Evolutionary conservation across 257 asterid genomes (phyloP), one percentile per base, ranked within the genome.

Genomic region (Solanum pimpinellifolium): DNA sequence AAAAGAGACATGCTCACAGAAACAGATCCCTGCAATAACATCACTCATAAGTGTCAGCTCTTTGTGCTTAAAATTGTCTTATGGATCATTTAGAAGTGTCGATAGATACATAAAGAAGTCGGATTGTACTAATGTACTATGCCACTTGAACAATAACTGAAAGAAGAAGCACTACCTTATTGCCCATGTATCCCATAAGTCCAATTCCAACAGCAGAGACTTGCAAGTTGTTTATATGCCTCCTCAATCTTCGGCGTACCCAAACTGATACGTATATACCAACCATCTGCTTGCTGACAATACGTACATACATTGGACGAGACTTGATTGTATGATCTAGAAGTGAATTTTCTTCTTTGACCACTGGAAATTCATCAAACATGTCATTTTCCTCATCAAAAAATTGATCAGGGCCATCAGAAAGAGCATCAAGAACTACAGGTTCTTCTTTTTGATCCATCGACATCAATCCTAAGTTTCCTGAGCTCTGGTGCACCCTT

Each of bases 181-280:
- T 96, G 16, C 99, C 99, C 96, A 96, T 92, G 92, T 96, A 96
- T 41, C 99, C 98, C 99, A 96, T 96, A 35, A 96, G 95, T 87
- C 99, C 99, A 76, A 94, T 93, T 85, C 99, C 99, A 27, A 96
- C 99, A 18, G 98, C 96, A 75, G 98, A 95, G 20, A 96, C 99
- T 94, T 91, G 92, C 90, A 96, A 88, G 92, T 96, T 91, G 93
- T 96, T 95, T 86, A 96, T 87, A 85, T 95, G 99, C 42, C 97
- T 92, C 92, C 99, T 92, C 90, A 96, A 88, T 89, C 93, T 91
- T 90, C 93, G 90, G 5, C 93, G 93, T 14, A 95, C 98, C 99
- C 99, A 96, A 37, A 96, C 92, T 2, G 99, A 96, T 39, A 96
- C 93, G 60, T 96, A 95, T 89, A 96, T 95, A n/a, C 99, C 99